Evolutionary conservation across 2,329 filamentous ascomycete genomes (phyloP).

Genomic region (Plenodomus lindquistii): DNA sequence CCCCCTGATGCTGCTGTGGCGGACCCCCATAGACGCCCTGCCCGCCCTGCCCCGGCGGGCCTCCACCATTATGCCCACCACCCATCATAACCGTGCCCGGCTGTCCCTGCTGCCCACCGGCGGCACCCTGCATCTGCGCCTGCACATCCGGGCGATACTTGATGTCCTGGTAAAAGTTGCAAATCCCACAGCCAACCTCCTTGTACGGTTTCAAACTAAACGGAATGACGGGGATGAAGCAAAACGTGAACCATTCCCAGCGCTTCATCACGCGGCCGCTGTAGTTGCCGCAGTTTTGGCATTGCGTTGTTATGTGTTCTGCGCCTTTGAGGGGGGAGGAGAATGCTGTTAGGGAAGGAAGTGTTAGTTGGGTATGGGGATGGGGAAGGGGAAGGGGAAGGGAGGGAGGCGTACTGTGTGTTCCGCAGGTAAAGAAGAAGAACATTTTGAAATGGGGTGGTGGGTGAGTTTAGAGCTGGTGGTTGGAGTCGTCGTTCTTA

Average conservation of each 20-base stretch:
- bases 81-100: slow-evolving; percentile 29
- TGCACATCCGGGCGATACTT: slow-evolving; percentile 48
- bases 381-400: neutral
- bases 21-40: slow-evolving; percentile 1
- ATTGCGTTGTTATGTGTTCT: slow-evolving; percentile 56
- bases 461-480: neutral
- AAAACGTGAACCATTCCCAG: slow-evolving; percentile 73
- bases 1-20: slow-evolving; percentile 8
- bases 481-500: neutral
- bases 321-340: slow-evolving; percentile 50
- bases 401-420: slow-evolving; percentile 47
- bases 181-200: slow-evolving; percentile 74
- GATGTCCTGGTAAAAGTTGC: slow-evolving; percentile 70
- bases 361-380: neutral
- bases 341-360: slow-evolving; percentile 47
- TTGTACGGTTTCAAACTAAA: slow-evolving; percentile 62
- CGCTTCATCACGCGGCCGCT: slow-evolving; percentile 34
- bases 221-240: slow-evolving; percentile 74
- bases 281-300: slow-evolving; percentile 58
- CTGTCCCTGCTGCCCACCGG: slow-evolving; percentile 6
- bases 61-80: slow-evolving; percentile 6
- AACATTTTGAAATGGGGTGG: slow-evolving; percentile 40
- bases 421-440: slow-evolving; percentile 57
- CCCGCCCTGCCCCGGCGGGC: neutral
- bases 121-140: slow-evolving; percentile 29